phyloP scores from a whole-genome alignment of 2,329 filamentous ascomycete genomes.

The Thelonectria rubi region DNA sequence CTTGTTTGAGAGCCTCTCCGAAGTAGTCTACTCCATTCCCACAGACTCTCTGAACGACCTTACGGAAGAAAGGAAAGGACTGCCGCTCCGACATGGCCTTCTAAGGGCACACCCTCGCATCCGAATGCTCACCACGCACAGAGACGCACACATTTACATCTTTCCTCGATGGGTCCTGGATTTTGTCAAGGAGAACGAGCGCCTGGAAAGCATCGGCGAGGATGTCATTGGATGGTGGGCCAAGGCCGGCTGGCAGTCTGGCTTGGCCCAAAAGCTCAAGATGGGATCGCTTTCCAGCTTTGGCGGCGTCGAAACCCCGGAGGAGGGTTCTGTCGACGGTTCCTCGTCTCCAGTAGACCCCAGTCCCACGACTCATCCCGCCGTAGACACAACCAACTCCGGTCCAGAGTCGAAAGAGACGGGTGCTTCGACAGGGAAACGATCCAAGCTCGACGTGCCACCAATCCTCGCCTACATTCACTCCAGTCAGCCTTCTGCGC shows the following conservation, averaged over 20 bases:
- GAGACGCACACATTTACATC: constrained; percentile 94
- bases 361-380: constrained; percentile 32
- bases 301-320: constrained; percentile 51
- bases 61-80: constrained; percentile 75
- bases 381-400: constrained; percentile 10
- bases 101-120: constrained; percentile 78
- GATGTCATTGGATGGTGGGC: constrained; percentile 96
- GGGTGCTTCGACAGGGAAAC: constrained; percentile 21
- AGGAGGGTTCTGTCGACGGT: constrained; percentile 45
- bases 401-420: constrained; percentile 15
- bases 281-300: constrained; percentile 68
- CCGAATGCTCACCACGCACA: constrained; percentile 82
- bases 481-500: constrained; percentile 60
- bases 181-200: constrained; percentile 80
- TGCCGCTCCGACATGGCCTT: constrained; percentile 80
- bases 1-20: constrained; percentile 74
- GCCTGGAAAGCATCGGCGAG: constrained; percentile 87
- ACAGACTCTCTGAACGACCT: constrained; percentile 90
- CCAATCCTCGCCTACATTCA: constrained; percentile 86
- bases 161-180: constrained; percentile 92
- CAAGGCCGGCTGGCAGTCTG: constrained; percentile 89
- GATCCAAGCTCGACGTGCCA: constrained; percentile 59
- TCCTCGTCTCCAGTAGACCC: constrained; percentile 39
- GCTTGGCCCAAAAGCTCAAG: constrained; percentile 79
- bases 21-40: constrained; percentile 84